Evolutionary conservation across 495 filamentous ascomycete species (phyloP).

Genomic region (Aspergillus leporis): DNA sequence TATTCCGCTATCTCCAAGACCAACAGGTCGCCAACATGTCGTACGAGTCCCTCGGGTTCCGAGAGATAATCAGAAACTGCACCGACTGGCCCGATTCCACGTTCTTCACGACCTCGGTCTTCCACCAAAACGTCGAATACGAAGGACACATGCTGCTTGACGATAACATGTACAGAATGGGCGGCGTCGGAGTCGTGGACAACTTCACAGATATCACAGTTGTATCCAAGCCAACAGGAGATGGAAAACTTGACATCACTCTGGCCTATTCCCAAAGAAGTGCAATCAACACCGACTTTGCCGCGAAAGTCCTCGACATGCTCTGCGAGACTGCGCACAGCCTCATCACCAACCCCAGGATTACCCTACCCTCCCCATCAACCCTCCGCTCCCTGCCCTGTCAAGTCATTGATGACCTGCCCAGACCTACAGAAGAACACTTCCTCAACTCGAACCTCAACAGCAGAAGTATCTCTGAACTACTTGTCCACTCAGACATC

Average conservation of each 20-base stretch:
- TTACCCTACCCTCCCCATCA: constrained; percentile 42
- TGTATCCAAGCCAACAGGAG: constrained; percentile 45
- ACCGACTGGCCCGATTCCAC: constrained; percentile 58
- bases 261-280: constrained; percentile 50
- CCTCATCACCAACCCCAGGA: constrained; percentile 45
- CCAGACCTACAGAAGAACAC: constrained; percentile 27
- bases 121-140: constrained; percentile 50
- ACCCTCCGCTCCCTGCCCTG: constrained; percentile 37
- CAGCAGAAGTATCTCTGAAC: constrained; percentile 45
- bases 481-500: constrained; percentile 47
- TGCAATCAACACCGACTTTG: constrained; percentile 40
- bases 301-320: constrained; percentile 48
- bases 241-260: constrained; percentile 42
- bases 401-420: constrained; percentile 31
- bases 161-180: constrained; percentile 49
- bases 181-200: constrained; percentile 50
- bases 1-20: constrained; percentile 57
- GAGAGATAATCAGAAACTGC: constrained; percentile 59
- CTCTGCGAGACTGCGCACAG: constrained; percentile 48
- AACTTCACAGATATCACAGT: constrained; percentile 53
- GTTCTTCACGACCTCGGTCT: constrained; percentile 48
- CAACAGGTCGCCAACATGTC: constrained; percentile 61
- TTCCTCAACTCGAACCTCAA: constrained; percentile 42
- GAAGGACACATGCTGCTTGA: constrained; percentile 46
- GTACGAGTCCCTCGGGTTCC: constrained; percentile 58